These are phyloP conservation scores for Omphalotus olearius DNA, from an alignment of 1,284 basidiomycete species.

Conservation along the genomic window DNA sequence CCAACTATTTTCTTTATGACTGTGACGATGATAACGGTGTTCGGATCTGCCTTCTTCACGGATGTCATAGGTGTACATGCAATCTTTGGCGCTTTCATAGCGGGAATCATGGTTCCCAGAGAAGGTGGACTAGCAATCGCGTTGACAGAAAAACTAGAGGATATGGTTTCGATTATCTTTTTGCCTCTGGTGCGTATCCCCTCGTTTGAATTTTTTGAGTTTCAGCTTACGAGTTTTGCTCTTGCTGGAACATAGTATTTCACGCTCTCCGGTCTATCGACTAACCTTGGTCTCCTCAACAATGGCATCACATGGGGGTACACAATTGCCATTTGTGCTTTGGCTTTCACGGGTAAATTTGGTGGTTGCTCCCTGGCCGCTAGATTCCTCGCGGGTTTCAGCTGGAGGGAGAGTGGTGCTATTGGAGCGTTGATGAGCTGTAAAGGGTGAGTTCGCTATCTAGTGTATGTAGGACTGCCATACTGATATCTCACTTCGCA, in stretches of 20 bases:
- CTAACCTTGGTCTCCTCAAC: slow-evolving; percentile 82
- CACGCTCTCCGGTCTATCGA: slow-evolving; percentile 83
- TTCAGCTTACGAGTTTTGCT: slow-evolving; percentile 7
- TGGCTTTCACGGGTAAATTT: slow-evolving; percentile 87
- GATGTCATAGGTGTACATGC: slow-evolving; percentile 93
- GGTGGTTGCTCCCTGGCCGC: slow-evolving; percentile 71
- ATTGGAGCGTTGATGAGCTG: slow-evolving; percentile 94
- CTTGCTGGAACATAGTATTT: slow-evolving; percentile 77
- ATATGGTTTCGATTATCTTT: slow-evolving; percentile 78
- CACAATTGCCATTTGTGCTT: slow-evolving; percentile 73
- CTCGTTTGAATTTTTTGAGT: neutral
- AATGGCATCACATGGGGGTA: slow-evolving; percentile 91
- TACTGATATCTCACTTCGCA: slow-evolving; percentile 36
- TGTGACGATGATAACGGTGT: slow-evolving; percentile 71
- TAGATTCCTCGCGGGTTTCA: slow-evolving; percentile 63
- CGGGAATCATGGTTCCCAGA: slow-evolving; percentile 88
- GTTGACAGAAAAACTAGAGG: slow-evolving; percentile 80
- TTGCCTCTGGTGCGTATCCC: slow-evolving; percentile 68
- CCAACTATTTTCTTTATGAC: slow-evolving; percentile 81
- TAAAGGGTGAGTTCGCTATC: slow-evolving; percentile 53
- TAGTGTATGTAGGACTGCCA: neutral
- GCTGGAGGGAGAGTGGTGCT: slow-evolving; percentile 75
- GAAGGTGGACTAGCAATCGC: slow-evolving; percentile 82
- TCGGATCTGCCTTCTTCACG: slow-evolving; percentile 88
- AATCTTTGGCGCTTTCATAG: slow-evolving; percentile 89